phyloP scores from a whole-genome alignment of 2,329 filamentous ascomycete species.

The Sarocladium brachiariae region DNA sequence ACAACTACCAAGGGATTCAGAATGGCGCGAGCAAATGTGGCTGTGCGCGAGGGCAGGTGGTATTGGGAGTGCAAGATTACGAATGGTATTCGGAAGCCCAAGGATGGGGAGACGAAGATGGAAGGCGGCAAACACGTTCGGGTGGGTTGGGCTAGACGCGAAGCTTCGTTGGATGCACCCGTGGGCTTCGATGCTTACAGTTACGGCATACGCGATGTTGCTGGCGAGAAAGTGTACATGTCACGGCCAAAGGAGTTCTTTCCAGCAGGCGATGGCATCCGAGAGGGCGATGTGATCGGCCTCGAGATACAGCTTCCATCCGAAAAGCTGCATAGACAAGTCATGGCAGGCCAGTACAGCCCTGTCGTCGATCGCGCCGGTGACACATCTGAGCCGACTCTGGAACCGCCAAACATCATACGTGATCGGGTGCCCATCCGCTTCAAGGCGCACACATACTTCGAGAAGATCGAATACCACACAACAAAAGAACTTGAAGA shows the following conservation, averaged over 20 bases:
- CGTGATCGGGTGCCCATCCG: conserved; percentile 92
- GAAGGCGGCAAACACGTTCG: conserved; percentile 61
- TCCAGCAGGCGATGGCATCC: conserved; percentile 67
- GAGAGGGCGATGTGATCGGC: conserved; percentile 89
- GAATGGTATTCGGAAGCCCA: conserved; percentile 52
- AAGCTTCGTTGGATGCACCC: conserved; percentile 75
- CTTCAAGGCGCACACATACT: conserved; percentile 89
- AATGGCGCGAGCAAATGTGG: conserved; percentile 84
- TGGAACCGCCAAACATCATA: conserved; percentile 72
- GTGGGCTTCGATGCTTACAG: conserved; percentile 89
- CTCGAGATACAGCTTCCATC: conserved; percentile 88
- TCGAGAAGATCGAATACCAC: conserved; percentile 87
- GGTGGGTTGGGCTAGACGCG: conserved; percentile 77
- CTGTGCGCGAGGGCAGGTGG: conserved; percentile 79
- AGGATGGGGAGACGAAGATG: conserved; percentile 34
- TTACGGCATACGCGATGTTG: conserved; percentile 84
- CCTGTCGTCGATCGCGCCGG: conserved; percentile 67
- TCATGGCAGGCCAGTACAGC: conserved; percentile 83
- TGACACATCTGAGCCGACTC: conserved; percentile 34
- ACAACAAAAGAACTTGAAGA: conserved; percentile 84
- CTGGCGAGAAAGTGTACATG: conserved; percentile 87
- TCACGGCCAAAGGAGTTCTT: conserved; percentile 91
- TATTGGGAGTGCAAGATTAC: conserved; percentile 94
- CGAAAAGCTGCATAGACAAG: conserved; percentile 76
- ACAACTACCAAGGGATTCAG: conserved; percentile 92